Evolutionary conservation across 2,329 filamentous ascomycete species (phyloP), one percentile per base, ranked within the genome.

Genomic region (Phyllosticta capitalensis): DNA sequence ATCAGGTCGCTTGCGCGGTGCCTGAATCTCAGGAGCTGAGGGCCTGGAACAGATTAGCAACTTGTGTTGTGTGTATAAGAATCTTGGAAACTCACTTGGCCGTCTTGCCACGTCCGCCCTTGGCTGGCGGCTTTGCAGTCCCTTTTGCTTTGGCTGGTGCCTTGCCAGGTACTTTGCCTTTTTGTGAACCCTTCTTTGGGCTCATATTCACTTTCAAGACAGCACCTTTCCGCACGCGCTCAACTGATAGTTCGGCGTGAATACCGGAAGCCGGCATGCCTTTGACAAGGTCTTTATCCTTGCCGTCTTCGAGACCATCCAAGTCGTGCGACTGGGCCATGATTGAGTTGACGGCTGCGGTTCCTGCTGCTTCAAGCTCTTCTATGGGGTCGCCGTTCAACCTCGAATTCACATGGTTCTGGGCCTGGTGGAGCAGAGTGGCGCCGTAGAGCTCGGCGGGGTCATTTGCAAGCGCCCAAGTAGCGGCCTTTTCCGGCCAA

Each of bases 381-480:
- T 64, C 56, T 1, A 67, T 51, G 1, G 71, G 70, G 33, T 60
- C 54, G 14, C 17, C 45, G 2, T 7, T 38, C 9, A 56, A 6
- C 17, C 58, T 45, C 17, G 67, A 66, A 56, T 80, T 75, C 14
- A 87, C 78, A 58, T 80, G 78, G 9, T 78, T 71, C 65, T 85
- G 83, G 1, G 81, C 83, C 38, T 79, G 73, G 7, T 79, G 70
- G 7, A 84, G 72, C 62, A 84, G 82, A 1, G 80, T 78, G 2
- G 82, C 75, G 0, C 85, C 84, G 21, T 85, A 75, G 28, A 87
- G 73, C 1, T 83, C 68, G 1, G 80, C 80, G 19, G 76, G 73
- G 7, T 76, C 66, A 0, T 74, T 71, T 9, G 66, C 67, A 28
- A 96, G 79, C 0, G 88, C 84, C 87, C 91, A 96, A 3, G 81